Percentiles rank a stretch among this genome's conserved stretches.
Evolutionary conservation across 352 stramenopile genomes (phyloP).

Genomic region (Phytopythium boreale): DNA sequence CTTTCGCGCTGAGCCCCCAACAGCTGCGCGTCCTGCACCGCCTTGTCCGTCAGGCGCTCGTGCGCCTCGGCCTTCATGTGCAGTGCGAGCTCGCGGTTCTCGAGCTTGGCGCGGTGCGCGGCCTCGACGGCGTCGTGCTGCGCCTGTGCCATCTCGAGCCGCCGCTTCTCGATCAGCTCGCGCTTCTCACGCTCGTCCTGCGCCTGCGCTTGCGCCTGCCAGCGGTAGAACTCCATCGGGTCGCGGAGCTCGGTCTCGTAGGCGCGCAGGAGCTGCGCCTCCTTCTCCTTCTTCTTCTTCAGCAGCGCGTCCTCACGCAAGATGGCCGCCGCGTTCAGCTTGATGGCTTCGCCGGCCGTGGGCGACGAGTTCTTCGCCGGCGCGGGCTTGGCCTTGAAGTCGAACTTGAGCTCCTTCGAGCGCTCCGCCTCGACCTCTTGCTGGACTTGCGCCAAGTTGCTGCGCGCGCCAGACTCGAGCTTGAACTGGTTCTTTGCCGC

Average conservation of each 20-base stretch:
- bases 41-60: conserved; percentile 59
- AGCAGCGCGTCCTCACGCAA: conserved; percentile 90
- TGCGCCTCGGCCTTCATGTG: conserved; percentile 76
- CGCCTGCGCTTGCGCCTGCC: conserved; percentile 84
- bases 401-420: conserved; percentile 51
- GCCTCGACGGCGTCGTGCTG: conserved; percentile 78
- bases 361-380: conserved; percentile 29
- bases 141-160: conserved; percentile 81
- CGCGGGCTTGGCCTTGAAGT: conserved; percentile 78
- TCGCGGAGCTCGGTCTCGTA: conserved; percentile 91
- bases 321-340: conserved; percentile 88
- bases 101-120: conserved; percentile 55
- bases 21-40: conserved; percentile 51
- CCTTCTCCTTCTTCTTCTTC: conserved; percentile 90
- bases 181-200: conserved; percentile 69
- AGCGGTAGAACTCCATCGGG: conserved; percentile 89
- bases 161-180: conserved; percentile 70
- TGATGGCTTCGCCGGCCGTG: conserved; percentile 37
- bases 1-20: conserved; percentile 51
- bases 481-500: conserved; percentile 63
- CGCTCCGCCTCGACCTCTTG: conserved; percentile 68
- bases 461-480: conserved; percentile 72
- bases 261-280: conserved; percentile 78
- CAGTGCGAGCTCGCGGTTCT: conserved; percentile 80
- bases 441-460: conserved; percentile 65